Evolutionary conservation across 2,329 filamentous ascomycete species (phyloP), one percentile per base, ranked within the genome.

Genomic region (Clonostachys rosea): DNA sequence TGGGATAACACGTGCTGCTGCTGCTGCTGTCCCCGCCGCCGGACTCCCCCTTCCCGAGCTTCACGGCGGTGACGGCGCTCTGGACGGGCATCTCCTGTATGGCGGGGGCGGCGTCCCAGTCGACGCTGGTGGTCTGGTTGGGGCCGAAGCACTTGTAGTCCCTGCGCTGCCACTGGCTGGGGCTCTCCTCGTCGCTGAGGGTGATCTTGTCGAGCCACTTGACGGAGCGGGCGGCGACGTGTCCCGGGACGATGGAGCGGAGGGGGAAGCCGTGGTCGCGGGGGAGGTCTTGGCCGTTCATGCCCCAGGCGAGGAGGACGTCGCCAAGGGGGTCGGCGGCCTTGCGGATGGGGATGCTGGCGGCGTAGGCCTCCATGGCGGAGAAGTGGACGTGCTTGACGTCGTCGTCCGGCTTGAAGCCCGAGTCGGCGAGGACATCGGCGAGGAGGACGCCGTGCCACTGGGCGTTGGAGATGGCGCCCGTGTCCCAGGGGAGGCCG

Each of bases 141-240:
- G 83, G 83, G 0, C 83, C 81, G 49, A 87, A 86, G 56, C 77
- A 80, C 59, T 87, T 87, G 64, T 87, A 87, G 59, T 87, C 84
- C 16, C 77, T 73, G 18, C 79, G 72, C 58, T 87, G 82, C 82
- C 83, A 85, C 57, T 84, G 77, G 40, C 76, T 83, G 5, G 73
- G 64, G 54, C 81, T 84, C 61, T 88, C 84, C 52, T 87, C 84
- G 47, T 83, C 80, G 37, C 81, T 79, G 2, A 87, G 69, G 0
- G 78, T 74, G 46, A 88, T 81, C 41, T 77, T 76, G 50, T 74
- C 80, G 3, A 88, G 67, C 84, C 84, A 88, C 57, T 88, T 88
- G 52, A 86, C 83, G 6, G 78, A 83, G 2, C 84, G 73, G 1
- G 83, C 84, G 1, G 83, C 84, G 3, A 86, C 83, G 44, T 81